These are phyloP conservation scores for Phytopythium oedochilum DNA, from an alignment of 352 stramenopile genomes.

Conservation along the genomic window DNA sequence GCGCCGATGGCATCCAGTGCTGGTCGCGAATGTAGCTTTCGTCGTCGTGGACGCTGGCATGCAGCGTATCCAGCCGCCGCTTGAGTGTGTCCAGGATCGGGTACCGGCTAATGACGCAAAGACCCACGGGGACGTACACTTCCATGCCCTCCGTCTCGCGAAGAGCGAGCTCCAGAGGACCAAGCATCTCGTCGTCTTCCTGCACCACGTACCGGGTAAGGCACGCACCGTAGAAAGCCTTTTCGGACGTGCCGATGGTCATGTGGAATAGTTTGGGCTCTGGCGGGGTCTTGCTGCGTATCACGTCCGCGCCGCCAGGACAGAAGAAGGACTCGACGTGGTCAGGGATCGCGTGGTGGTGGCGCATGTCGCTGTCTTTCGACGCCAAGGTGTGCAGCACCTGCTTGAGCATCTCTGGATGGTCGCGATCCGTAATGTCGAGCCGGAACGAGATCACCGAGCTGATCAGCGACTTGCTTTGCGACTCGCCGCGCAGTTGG, in stretches of 20 bases:
- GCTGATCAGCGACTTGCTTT: conserved; percentile 65
- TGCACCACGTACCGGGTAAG: conserved; percentile 77
- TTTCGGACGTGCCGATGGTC: conserved; percentile 78
- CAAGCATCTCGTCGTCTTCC: conserved; percentile 59
- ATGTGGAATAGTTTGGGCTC: conserved; percentile 75
- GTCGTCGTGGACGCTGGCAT: conserved; percentile 53
- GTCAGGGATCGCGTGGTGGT: conserved; percentile 78
- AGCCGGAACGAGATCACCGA: conserved; percentile 66
- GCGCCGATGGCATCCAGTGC: conserved; percentile 48
- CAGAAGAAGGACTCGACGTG: conserved; percentile 83
- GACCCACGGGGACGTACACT: conserved; percentile 65
- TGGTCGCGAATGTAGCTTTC: conserved; percentile 45
- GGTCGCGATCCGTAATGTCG: conserved; percentile 50
- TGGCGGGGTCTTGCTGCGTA: conserved; percentile 51
- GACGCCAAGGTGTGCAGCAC: conserved; percentile 67
- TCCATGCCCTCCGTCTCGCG: conserved; percentile 79
- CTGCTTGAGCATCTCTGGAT: conserved; percentile 58
- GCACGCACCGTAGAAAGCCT: conserved; percentile 75
- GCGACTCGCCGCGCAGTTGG: conserved; percentile 50
- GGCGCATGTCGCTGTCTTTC: conserved; percentile 53
- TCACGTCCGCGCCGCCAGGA: conserved; percentile 48
- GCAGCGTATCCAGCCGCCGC: conserved; percentile 55
- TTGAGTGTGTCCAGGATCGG: conserved; percentile 81
- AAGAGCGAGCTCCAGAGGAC: conserved; percentile 70
- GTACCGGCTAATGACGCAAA: conserved; percentile 82